Conservation (phyloP, 306 rosid genomes). For the Crotalaria pallida region DNA sequence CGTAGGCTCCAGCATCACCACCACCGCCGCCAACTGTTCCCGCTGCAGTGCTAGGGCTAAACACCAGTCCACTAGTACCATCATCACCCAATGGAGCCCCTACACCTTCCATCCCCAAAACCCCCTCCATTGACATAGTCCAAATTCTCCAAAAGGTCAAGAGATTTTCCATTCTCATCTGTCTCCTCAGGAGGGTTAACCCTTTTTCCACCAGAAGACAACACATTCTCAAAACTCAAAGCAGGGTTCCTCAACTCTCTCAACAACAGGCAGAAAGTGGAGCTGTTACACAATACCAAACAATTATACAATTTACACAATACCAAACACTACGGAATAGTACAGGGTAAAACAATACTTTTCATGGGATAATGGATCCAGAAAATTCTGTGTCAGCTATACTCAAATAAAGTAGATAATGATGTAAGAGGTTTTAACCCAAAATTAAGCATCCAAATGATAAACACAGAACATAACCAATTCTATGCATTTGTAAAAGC, state of each 20-base stretch:
- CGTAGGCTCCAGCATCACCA: conserved; percentile 25
- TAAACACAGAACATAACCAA: no score
- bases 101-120: conserved; percentile 27
- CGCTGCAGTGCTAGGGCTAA: neutral
- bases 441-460: no score
- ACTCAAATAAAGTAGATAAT: no score
- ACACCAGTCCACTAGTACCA: neutral
- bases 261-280: conserved; percentile 31
- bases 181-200: conserved; percentile 37
- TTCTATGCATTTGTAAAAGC: no score
- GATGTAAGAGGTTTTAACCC: no score
- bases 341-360: no score
- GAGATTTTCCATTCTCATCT: conserved; percentile 32
- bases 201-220: conserved; percentile 43
- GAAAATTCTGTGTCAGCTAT: no score
- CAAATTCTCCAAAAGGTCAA: conserved; percentile 41
- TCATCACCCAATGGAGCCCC: conserved; percentile 23
- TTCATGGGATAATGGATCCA: no score
- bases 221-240: conserved; percentile 36
- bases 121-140: conserved; percentile 23
- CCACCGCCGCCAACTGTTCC: neutral
- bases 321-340: no score
- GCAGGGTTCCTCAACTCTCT: conserved; percentile 43
- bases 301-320: no score
- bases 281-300: conserved; percentile 47